A percentile compares a stretch with the other conserved stretches of the same genome.
phyloP scores from a whole-genome alignment of 192 early-diverging fungal species.

The Coemansia sp. region DNA sequence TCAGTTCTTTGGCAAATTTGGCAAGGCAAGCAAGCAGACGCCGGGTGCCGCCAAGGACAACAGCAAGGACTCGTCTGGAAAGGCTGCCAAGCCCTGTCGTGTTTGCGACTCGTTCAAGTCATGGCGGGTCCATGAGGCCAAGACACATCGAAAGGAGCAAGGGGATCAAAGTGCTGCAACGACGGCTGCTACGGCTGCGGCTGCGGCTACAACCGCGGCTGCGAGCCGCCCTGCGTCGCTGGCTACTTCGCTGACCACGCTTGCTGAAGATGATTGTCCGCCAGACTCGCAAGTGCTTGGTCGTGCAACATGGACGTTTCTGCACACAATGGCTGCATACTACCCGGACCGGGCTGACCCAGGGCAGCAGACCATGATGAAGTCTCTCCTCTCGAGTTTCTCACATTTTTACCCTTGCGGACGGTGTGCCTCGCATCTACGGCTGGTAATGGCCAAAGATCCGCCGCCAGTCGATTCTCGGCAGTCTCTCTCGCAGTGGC shows the following conservation, averaged over 20 bases:
- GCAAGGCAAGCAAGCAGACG: not conserved
- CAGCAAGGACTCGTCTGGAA: not conserved
- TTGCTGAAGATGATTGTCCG: slow-evolving; percentile 61
- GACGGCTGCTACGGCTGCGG: slow-evolving; percentile 1
- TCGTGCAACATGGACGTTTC: slow-evolving; percentile 90
- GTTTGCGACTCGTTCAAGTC: slow-evolving; percentile 73
- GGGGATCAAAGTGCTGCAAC: not conserved
- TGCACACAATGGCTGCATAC: slow-evolving; percentile 96
- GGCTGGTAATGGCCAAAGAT: slow-evolving; percentile 63
- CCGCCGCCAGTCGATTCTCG: slow-evolving; percentile 76
- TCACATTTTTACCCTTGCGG: slow-evolving; percentile 90
- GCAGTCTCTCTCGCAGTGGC: slow-evolving; percentile 70
- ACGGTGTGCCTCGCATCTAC: slow-evolving; percentile 81
- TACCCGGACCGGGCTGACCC: slow-evolving; percentile 77
- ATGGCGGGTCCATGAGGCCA: slow-evolving; percentile 57
- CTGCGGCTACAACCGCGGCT: slow-evolving; percentile 10
- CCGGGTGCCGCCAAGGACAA: not conserved
- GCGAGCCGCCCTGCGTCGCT: not conserved
- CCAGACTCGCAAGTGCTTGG: slow-evolving; percentile 81
- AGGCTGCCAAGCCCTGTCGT: slow-evolving; percentile 65
- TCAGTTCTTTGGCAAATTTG: slow-evolving; percentile 1
- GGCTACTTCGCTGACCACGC: slow-evolving; percentile 15
- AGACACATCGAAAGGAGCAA: slow-evolving; percentile 28
- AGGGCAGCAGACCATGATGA: slow-evolving; percentile 73
- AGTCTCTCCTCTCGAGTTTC: slow-evolving; percentile 66